phyloP scores from a whole-genome alignment of 208 protist species.

The Trypanosoma scelopori region DNA sequence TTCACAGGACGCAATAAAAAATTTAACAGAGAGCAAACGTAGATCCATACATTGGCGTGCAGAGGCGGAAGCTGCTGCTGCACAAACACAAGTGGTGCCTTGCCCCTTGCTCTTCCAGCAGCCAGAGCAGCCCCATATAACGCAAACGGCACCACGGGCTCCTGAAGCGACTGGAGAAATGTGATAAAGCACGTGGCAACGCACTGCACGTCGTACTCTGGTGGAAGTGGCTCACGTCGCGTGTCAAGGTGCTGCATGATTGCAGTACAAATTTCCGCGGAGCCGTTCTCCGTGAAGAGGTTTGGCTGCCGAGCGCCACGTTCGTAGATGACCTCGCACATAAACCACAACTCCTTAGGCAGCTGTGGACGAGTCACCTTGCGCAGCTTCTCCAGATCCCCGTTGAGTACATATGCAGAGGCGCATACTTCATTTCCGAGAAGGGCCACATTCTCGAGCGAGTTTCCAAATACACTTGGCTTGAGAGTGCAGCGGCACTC shows the following conservation, averaged over 20 bases:
- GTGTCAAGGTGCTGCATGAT: conserved; percentile 81
- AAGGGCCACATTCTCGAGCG: conserved; percentile 66
- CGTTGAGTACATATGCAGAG: conserved; percentile 57
- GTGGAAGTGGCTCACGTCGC: conserved; percentile 30
- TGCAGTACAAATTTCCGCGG: conserved; percentile 35
- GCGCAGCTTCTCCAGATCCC: conserved; percentile 28
- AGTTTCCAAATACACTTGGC: conserved; percentile 83
- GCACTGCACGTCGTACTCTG: conserved; percentile 41
- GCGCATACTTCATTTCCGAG: conserved; percentile 55
- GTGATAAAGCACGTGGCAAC: conserved; percentile 67
- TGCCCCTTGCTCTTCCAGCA: conserved; percentile 49
- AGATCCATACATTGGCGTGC: conserved; percentile 86
- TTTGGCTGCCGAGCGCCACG: conserved; percentile 29
- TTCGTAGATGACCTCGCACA: conserved; percentile 68
- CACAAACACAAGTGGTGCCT: conserved; percentile 61
- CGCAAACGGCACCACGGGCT: conserved; percentile 78
- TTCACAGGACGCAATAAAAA: conserved; percentile 73
- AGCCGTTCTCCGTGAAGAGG: conserved; percentile 62
- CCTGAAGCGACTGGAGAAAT: conserved; percentile 75
- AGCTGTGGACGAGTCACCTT: conserved; percentile 52
- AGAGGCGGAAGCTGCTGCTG: conserved; percentile 62
- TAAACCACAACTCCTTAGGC: conserved; percentile 88
- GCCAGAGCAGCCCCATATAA: conserved; percentile 58
- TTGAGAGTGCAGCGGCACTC: conserved; percentile 59
- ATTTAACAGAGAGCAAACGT: conserved; percentile 82